Base-by-base conservation (phyloP, 768 basidiomycete species). In the Tulasnella sp. region DNA sequence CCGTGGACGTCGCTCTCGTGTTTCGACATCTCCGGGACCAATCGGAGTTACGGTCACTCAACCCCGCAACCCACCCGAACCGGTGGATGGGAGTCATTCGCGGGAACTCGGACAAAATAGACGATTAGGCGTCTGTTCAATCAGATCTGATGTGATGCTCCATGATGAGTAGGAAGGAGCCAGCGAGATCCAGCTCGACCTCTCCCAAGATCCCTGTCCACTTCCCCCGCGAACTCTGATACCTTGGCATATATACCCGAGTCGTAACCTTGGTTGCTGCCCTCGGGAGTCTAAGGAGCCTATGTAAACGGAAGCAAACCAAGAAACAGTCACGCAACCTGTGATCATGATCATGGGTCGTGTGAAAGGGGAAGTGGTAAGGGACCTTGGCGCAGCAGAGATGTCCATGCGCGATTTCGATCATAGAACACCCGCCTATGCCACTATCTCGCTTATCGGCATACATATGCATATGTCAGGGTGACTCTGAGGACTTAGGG, bases 111-210 rank as follows among this genome's bases (percentile, higher is more conserved):
- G 60, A 64, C 60, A 31, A 64, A 31, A 64, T 64, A 28, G 60
- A 64, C 60, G 60, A 64, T 64, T 64, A 64, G 60, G 60, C 60
- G 60, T 64, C 60, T 12, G 11, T 24, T 64, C 31, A 24, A 20
- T 28, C 31, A 64, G 60, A 64, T 64, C 60, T 64, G 60, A 64
- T 64, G 24, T 64, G 60, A 64, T 64, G n/a, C 60, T 64, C 60
- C 60, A 14, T 64, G 60, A 64, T 64, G 60, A 64, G 60, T 16
- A 64, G 31, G 60, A 64, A 12, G 60, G 60, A 64, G 60, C 60
- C 60, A 31, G 31, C 60, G 60, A 64, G 60, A 64, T 64, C 60
- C 31, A 28, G n/a, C 60, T 64, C n/a, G n/a, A 28, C 31, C 60
- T 42, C 60, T 64, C 60, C 60, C 60, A 64, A 64, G 60, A 64